A percentile compares a stretch with the other conserved stretches of the same genome.
These are phyloP conservation scores for Inga leiocalycina DNA, from an alignment of 306 rosid genomes.

Conservation along the genomic window DNA sequence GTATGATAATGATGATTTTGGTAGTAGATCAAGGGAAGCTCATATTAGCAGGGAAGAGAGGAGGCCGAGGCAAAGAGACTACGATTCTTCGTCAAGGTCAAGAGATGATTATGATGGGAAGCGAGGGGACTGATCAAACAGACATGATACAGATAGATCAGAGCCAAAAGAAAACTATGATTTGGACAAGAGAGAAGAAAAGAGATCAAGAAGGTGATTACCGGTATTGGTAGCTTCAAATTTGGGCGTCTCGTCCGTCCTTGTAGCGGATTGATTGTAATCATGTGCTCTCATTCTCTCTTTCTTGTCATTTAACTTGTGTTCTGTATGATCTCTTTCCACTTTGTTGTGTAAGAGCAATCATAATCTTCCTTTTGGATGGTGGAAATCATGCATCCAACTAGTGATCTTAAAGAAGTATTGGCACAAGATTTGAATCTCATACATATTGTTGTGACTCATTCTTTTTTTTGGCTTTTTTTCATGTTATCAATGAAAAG, in stretches of 20 bases:
- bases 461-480: neutral
- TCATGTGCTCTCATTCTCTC: neutral
- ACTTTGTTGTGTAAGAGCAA: neutral
- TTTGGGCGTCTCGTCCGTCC: neutral
- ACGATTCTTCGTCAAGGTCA: constrained; percentile 52
- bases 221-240: constrained; percentile 17
- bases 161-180: constrained; percentile 39
- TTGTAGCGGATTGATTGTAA: neutral
- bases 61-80: constrained; percentile 43
- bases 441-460: neutral
- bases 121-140: constrained; percentile 46
- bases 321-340: neutral
- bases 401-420: neutral
- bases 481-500: neutral
- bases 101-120: constrained; percentile 57
- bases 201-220: constrained; percentile 49
- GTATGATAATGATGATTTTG: constrained; percentile 26
- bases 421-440: neutral
- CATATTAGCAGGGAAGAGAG: constrained; percentile 49
- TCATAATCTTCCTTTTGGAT: neutral
- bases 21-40: constrained; percentile 51
- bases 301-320: constrained; percentile 14
- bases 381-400: neutral
- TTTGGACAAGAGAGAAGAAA: constrained; percentile 46
- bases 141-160: constrained; percentile 25